A percentile compares a stretch with the other conserved stretches of the same genome.
Conservation (phyloP, 2,329 filamentous ascomycete species). For the Hypoxylon sp. region DNA sequence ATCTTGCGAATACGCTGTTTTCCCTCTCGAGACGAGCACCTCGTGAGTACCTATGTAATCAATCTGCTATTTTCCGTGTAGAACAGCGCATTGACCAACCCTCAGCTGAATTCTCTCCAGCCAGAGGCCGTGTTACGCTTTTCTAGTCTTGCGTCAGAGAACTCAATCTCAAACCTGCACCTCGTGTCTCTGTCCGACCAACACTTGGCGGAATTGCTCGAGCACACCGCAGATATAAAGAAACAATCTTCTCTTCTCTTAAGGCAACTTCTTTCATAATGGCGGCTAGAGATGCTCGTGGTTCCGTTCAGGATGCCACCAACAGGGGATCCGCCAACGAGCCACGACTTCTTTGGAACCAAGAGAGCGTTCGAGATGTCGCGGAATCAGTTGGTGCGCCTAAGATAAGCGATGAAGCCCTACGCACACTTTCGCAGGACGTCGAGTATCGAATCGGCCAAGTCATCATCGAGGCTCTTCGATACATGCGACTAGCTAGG, state of each 20-base stretch:
- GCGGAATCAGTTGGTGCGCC: slow-evolving; percentile 95
- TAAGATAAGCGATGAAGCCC: slow-evolving; percentile 85
- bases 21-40: neutral
- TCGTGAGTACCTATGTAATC: slow-evolving; percentile 5
- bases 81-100: neutral
- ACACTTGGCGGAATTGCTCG: no score
- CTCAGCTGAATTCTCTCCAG: neutral
- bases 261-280: slow-evolving; percentile 35
- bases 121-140: neutral
- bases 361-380: slow-evolving; percentile 94
- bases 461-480: slow-evolving; percentile 92
- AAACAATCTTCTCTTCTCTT: neutral
- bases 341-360: slow-evolving; percentile 83
- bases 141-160: neutral
- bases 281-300: slow-evolving; percentile 49
- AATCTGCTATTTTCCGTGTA: neutral
- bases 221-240: no score
- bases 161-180: neutral
- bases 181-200: neutral
- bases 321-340: slow-evolving; percentile 46
- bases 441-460: slow-evolving; percentile 96
- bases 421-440: slow-evolving; percentile 90
- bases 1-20: neutral
- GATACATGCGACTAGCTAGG: slow-evolving; percentile 94
- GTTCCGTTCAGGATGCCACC: slow-evolving; percentile 43